Conservation (phyloP, 768 basidiomycete species). For the Phylloporus arenicola region DNA sequence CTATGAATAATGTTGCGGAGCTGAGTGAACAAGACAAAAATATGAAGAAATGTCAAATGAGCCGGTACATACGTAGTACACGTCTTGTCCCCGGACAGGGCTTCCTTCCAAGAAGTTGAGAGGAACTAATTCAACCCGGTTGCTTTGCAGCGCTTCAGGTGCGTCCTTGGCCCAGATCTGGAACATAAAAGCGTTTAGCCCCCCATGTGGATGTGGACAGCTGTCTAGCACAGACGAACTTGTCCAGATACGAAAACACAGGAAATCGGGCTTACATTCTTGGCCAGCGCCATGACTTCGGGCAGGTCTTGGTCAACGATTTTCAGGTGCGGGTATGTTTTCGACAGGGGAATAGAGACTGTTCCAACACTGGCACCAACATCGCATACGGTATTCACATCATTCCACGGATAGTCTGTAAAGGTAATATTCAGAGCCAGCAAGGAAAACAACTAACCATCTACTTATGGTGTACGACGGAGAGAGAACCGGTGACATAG, state of each 20-base stretch:
- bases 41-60: background rate
- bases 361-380: slow-evolving; percentile 28
- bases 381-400: slow-evolving; percentile 23
- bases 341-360: slow-evolving; percentile 25
- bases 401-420: slow-evolving; percentile 25
- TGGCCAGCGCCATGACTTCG: slow-evolving; percentile 20
- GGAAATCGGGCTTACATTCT: slow-evolving; percentile 8
- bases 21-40: background rate
- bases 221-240: background rate
- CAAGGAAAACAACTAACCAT: background rate
- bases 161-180: background rate
- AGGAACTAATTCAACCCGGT: background rate
- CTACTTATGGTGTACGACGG: slow-evolving; percentile 19
- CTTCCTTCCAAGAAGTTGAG: background rate
- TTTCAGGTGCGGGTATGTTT: slow-evolving; percentile 22
- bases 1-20: background rate
- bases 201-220: background rate
- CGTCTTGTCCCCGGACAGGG: slow-evolving; percentile 19
- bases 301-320: slow-evolving; percentile 28
- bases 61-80: slow-evolving; percentile 18
- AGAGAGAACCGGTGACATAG: slow-evolving; percentile 16
- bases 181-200: background rate
- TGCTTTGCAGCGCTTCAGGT: background rate
- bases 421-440: background rate
- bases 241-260: background rate